phyloP scores from a whole-genome alignment of 805 yeast species.

The Pichia kluyveri region DNA sequence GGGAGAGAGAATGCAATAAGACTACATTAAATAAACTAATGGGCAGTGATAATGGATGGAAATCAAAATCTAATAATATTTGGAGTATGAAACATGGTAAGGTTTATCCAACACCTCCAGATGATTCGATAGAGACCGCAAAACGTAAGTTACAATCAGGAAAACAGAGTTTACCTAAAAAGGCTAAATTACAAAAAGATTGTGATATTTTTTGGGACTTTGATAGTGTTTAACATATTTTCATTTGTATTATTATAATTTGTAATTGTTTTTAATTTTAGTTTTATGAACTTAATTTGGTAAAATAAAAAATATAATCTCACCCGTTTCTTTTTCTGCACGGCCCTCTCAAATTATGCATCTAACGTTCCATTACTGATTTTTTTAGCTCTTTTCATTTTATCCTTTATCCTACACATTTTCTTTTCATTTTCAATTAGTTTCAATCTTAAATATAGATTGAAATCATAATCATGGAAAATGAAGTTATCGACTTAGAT shows the following conservation, averaged over 20 bases:
- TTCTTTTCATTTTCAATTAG: no score
- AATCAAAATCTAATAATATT: neutral
- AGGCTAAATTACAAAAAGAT: slow-evolving; percentile 5
- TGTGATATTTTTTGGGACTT: slow-evolving; percentile 20
- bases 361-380: no score
- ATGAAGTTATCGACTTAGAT: no score
- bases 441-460: no score
- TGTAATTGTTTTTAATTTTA: slow-evolving; percentile 1
- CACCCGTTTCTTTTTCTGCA: no score
- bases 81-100: neutral
- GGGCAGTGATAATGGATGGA: neutral
- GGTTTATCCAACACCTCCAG: slow-evolving; percentile 30
- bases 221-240: slow-evolving; percentile 23
- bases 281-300: neutral
- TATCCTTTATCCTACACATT: no score
- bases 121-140: slow-evolving; percentile 13
- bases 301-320: no score
- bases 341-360: no score
- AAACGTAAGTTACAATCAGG: slow-evolving; percentile 2
- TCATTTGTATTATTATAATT: neutral
- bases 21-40: neutral
- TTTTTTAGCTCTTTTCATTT: no score
- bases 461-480: no score
- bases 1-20: slow-evolving; percentile 1
- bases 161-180: neutral